Percentiles rank a stretch among this genome's conserved stretches.
Conservation (phyloP, 768 basidiomycete species). For the Collybia sordida region DNA sequence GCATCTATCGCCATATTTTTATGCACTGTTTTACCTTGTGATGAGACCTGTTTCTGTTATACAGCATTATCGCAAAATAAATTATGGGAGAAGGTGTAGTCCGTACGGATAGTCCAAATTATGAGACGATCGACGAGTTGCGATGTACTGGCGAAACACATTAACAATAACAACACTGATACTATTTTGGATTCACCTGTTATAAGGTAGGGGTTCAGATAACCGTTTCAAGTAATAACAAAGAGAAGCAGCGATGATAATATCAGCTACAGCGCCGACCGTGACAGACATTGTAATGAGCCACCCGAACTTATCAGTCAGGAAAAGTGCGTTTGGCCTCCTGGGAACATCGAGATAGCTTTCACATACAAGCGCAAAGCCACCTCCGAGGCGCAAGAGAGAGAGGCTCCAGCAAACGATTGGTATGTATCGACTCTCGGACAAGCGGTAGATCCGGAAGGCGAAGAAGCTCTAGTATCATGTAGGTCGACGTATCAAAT, state of each 20-base stretch:
- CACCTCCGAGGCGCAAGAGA: constrained; percentile 15
- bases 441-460: constrained; percentile 21
- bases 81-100: neutral
- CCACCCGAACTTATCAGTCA: constrained; percentile 21
- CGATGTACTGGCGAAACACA: constrained; percentile 8
- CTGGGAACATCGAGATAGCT: constrained; percentile 20
- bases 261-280: constrained; percentile 20
- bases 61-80: neutral
- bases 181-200: neutral
- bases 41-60: constrained; percentile 20
- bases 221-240: constrained; percentile 19
- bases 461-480: constrained; percentile 19
- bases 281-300: constrained; percentile 19
- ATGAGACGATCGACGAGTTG: constrained; percentile 20
- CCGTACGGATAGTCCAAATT: constrained; percentile 24
- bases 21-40: constrained; percentile 13
- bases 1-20: neutral
- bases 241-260: constrained; percentile 19
- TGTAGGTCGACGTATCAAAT: neutral
- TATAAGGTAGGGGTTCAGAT: neutral
- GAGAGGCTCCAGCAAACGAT: constrained; percentile 16
- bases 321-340: constrained; percentile 17
- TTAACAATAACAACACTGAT: no score
- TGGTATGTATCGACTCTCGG: constrained; percentile 10
- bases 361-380: constrained; percentile 15